Conservation (phyloP, 345 rosid species). For the Aquilaria sinensis region DNA sequence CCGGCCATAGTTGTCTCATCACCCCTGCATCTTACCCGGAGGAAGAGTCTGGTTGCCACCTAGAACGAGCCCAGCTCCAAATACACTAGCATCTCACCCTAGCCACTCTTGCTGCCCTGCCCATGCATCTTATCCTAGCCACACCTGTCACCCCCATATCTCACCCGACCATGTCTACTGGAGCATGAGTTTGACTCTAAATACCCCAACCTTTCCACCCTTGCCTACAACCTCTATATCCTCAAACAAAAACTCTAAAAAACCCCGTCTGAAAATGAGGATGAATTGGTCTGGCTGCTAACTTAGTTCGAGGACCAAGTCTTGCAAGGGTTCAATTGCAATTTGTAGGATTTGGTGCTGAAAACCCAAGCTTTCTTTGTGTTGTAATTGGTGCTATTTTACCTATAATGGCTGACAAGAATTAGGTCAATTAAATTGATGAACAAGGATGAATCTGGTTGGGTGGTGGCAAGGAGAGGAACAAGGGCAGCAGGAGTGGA, state of each 20-base stretch:
- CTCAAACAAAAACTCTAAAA: constrained; percentile 33
- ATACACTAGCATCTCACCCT: too few species aligned
- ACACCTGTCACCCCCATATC: too few species aligned
- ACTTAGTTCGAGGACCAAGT: constrained; percentile 43
- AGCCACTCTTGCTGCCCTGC: too few species aligned
- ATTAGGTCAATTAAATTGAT: constrained; percentile 36
- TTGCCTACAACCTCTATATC: constrained; percentile 38
- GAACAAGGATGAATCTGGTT: constrained; percentile 76
- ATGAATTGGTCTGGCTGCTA: constrained; percentile 33
- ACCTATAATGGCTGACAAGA: constrained; percentile 23
- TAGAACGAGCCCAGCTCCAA: too few species aligned
- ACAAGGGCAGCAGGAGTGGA: too few species aligned
- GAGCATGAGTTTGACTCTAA: constrained; percentile 57
- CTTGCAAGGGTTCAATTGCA: constrained; percentile 40
- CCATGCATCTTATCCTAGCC: too few species aligned
- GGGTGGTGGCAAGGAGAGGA: too few species aligned
- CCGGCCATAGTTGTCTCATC: too few species aligned
- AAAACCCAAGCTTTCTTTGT: constrained; percentile 34
- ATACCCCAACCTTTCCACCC: constrained; percentile 44
- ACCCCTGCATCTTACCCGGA: too few species aligned
- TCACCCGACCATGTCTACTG: too few species aligned
- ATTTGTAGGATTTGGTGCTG: constrained; percentile 48
- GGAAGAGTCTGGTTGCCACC: too few species aligned
- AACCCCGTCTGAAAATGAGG: constrained; percentile 25
- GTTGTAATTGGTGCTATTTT: constrained; percentile 30